phyloP scores from a whole-genome alignment of 2,329 filamentous ascomycete genomes.

The Venturia nashicola region DNA sequence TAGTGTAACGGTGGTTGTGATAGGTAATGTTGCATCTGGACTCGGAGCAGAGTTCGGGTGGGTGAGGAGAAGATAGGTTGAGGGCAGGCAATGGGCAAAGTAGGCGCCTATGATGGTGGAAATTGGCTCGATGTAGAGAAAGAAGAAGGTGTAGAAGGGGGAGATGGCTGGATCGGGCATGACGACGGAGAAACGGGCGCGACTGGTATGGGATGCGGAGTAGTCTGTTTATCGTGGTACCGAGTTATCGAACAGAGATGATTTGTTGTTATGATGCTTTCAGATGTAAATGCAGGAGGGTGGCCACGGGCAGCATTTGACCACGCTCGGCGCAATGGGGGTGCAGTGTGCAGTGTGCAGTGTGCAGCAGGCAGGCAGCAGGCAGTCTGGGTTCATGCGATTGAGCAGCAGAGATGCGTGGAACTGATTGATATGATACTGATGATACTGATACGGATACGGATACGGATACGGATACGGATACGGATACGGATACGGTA shows the following conservation, averaged over 20 bases:
- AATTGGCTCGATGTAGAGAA: slow-evolving; percentile 58
- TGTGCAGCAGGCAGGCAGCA: no score
- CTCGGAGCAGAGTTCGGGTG: slow-evolving; percentile 40
- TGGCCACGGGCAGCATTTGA: neutral
- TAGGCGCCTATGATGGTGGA: slow-evolving; percentile 41
- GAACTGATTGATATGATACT: no score
- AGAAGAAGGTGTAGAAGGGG: slow-evolving; percentile 53
- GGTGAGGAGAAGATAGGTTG: slow-evolving; percentile 52
- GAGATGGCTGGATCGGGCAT: neutral
- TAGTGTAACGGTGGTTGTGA: slow-evolving; percentile 53
- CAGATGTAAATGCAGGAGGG: no score
- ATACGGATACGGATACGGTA: no score
- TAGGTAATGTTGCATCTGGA: slow-evolving; percentile 31
- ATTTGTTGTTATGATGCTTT: neutral
- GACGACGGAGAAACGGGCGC: neutral
- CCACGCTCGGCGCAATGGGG: neutral
- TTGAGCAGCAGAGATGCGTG: no score
- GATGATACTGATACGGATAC: no score
- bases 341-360: no score
- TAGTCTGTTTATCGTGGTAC: neutral
- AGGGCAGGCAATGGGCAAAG: slow-evolving; percentile 38
- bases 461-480: no score
- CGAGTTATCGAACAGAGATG: neutral
- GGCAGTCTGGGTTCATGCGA: neutral
- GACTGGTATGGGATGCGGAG: neutral